Conservation (phyloP, 1,284 basidiomycete genomes). For the Mycena citricolor region DNA sequence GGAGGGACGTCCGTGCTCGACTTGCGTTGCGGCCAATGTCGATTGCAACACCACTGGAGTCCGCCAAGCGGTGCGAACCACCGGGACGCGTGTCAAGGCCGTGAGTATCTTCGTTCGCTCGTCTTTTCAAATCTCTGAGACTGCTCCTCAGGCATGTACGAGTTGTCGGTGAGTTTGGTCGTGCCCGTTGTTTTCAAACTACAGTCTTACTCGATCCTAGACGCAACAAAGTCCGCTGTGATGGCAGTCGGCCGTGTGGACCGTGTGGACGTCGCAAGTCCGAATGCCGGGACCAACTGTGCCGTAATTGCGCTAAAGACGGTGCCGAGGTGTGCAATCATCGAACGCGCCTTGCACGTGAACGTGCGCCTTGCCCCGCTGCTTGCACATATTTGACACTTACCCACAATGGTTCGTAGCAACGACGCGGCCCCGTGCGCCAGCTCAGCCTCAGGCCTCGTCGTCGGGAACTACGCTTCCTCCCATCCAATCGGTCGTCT, state of each 20-base stretch:
- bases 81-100: slow-evolving; percentile 57
- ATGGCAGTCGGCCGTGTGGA: slow-evolving; percentile 33
- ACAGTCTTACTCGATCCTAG: too few relatives aligned
- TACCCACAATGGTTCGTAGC: too few relatives aligned
- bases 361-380: too few relatives aligned
- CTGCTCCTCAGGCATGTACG: slow-evolving; percentile 46
- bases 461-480: too few relatives aligned
- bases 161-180: slow-evolving; percentile 50
- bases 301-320: slow-evolving; percentile 7
- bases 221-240: slow-evolving; percentile 59
- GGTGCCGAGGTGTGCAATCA: slow-evolving; percentile 2
- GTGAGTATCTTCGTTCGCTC: slow-evolving; percentile 35
- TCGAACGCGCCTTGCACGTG: too few relatives aligned
- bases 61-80: slow-evolving; percentile 53
- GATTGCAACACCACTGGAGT: slow-evolving; percentile 46
- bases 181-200: too few relatives aligned
- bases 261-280: not conserved
- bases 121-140: slow-evolving; percentile 13
- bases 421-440: too few relatives aligned
- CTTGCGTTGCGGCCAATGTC: slow-evolving; percentile 44
- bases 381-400: too few relatives aligned
- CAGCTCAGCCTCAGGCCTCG: too few relatives aligned
- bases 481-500: too few relatives aligned
- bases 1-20: slow-evolving; percentile 52
- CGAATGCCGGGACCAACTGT: slow-evolving; percentile 11